Evolutionary conservation across 805 yeast species (phyloP), one percentile per base, ranked within the genome.

Genomic region (Spencermartinsiella europaea): DNA sequence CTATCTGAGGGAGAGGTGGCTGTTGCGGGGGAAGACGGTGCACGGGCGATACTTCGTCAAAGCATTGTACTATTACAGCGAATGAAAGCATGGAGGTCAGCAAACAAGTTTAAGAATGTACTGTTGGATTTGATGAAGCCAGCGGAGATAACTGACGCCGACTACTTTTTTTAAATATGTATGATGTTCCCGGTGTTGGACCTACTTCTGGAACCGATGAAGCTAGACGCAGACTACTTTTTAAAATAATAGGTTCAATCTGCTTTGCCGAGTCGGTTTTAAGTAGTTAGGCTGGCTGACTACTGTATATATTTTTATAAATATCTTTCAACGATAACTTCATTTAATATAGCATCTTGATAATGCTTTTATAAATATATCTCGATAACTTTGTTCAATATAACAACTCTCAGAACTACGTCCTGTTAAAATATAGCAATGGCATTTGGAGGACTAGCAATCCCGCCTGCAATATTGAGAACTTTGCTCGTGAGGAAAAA

Each of bases 371-470:
- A 14, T 27, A n/a, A n/a, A n/a, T n/a, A n/a, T n/a, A n/a, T n/a
- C n/a, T n/a, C n/a, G n/a, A n/a, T n/a, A n/a, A n/a, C n/a, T n/a
- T n/a, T n/a, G n/a, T n/a, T n/a, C n/a, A n/a, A n/a, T n/a, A n/a
- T 28, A 28, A 28, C n/a, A 28, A 28, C 34, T 28, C 12, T 12
- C 34, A 28, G 39, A 36, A 3, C 19, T 36, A n/a, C n/a, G n/a
- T n/a, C n/a, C 4, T 21, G 22, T 41, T 17, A 38, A 17, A 38
- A 38, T 21, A 38, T 38, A 10, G 70, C 74, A 3, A 71, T 75
- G 1, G 77, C 73, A 51, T 73, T 70, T 0, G 58, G 55, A 2
- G 55, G 42, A 33, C 54, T 47, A 15, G 58, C 51, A 8, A 54
- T 57, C 34, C 58, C 58, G 4, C 56, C 54, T 2, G 21, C 39